Percentiles rank a stretch among this genome's conserved stretches.
Evolutionary conservation across 2,329 filamentous ascomycete species (phyloP).

Genomic region (Arachnomyces sp.): DNA sequence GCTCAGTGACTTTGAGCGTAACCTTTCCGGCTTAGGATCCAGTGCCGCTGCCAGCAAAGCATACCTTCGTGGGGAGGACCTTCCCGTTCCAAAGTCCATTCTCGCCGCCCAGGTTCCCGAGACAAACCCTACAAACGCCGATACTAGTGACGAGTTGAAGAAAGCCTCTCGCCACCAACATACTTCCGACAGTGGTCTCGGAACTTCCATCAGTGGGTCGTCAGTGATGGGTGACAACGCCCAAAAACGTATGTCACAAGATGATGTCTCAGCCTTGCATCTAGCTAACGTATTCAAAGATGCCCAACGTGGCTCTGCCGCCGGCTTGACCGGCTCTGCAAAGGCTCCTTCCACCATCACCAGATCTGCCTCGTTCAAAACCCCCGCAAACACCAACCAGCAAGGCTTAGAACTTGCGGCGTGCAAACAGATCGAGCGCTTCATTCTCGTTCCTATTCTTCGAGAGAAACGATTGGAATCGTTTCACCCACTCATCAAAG

Average conservation of each 20-base stretch:
- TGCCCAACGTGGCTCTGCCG: not conserved
- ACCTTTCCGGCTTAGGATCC: constrained; percentile 41
- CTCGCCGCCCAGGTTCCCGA: constrained; percentile 49
- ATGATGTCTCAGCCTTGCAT: constrained; percentile 7
- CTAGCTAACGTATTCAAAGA: constrained; percentile 16
- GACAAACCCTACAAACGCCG: constrained; percentile 25
- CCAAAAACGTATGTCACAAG: constrained; percentile 13
- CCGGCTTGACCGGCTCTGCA: constrained; percentile 21
- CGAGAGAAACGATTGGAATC: constrained; percentile 63
- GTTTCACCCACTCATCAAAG: constrained; percentile 70
- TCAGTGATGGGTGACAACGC: constrained; percentile 18
- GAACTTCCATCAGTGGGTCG: constrained; percentile 64
- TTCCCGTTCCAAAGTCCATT: constrained; percentile 53
- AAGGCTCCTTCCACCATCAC: constrained; percentile 51
- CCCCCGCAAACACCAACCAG: constrained; percentile 41
- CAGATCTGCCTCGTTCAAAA: constrained; percentile 45
- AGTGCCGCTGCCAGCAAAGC: constrained; percentile 29
- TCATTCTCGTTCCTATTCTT: constrained; percentile 70
- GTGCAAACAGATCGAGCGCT: constrained; percentile 68
- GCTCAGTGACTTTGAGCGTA: constrained; percentile 57
- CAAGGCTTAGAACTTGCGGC: constrained; percentile 60
- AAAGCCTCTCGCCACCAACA: constrained; percentile 54
- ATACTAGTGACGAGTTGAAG: constrained; percentile 21
- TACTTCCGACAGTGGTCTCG: constrained; percentile 79
- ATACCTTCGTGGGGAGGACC: constrained; percentile 47